These are phyloP conservation scores for Thermothielavioides terrestris DNA, from an alignment of 495 filamentous ascomycete species.

Conservation along the genomic window DNA sequence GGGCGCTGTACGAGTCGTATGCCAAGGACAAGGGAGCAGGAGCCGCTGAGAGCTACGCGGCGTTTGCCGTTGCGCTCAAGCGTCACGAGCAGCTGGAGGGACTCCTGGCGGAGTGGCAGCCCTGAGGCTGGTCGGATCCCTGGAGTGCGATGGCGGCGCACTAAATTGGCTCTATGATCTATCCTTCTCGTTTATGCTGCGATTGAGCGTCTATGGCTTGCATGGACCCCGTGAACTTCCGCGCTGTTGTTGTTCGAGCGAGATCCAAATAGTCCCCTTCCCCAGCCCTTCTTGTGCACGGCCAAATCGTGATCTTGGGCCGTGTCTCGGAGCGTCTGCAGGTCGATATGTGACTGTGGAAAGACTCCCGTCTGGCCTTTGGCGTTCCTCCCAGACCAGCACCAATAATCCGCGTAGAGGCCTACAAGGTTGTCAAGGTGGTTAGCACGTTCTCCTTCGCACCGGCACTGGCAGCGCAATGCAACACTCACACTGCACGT, in stretches of 20 bases:
- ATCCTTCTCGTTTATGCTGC: conserved; percentile 1
- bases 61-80: conserved; percentile 35
- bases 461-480: no score
- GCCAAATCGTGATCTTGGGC: not conserved
- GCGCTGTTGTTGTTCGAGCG: not conserved
- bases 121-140: no score
- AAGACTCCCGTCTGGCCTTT: conserved; percentile 39
- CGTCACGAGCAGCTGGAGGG: conserved; percentile 33
- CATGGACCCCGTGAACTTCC: no score
- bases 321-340: conserved; percentile 2
- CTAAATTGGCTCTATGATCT: not conserved
- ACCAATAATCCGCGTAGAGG: conserved; percentile 37
- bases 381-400: conserved; percentile 37
- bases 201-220: not conserved
- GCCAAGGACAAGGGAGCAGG: conserved; percentile 17
- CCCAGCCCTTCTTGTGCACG: not conserved
- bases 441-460: no score
- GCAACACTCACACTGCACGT: conserved; percentile 28
- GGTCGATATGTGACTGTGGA: conserved; percentile 17
- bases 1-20: conserved; percentile 42
- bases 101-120: conserved; percentile 14
- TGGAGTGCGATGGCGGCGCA: no score
- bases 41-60: conserved; percentile 17
- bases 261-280: not conserved
- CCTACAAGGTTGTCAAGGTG: conserved; percentile 6